Base-by-base conservation (phyloP, 768 basidiomycete genomes). In the Panaeolus cyanescens region DNA sequence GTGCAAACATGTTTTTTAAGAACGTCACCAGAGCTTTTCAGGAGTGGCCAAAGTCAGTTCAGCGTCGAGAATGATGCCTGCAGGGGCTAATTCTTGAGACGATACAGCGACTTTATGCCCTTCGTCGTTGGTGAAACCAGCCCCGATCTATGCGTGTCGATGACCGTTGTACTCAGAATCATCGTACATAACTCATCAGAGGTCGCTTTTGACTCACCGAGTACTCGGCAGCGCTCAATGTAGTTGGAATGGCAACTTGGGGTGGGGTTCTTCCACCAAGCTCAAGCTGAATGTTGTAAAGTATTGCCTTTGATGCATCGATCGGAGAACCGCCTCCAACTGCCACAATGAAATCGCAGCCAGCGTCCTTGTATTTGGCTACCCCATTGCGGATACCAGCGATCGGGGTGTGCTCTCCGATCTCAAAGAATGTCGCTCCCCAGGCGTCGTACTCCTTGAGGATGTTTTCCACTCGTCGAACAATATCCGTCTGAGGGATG, bases 181-280 rank as follows among this genome's bases (percentile, higher is more conserved):
- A 22, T 22, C 30, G 25, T 15, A 15, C 4, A 28, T 19, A 45
- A 15, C 33, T 39, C 4, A 17, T 37, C 19, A 30, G 55, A 8
- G 12, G 12, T 30, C 20, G 8, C 28, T n/a, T n/a, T n/a, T n/a
- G n/a, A 68, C 81, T 58, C 61, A 88, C 89, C 33, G 81, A 82
- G 69, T 90, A 91, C 68, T 91, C 91, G 8, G 90, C 90, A 1
- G 90, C 90, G 65, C 89, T 91, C 33, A 93, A 76, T 4, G 91
- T 92, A 6, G 92, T 94, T 0, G 92, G 92, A 60, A 93, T 87
- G 15, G 92, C 89, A 55, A 94, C 90, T 65, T 92, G 91, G 19
- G 74, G 79, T 54, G 84, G 72, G 54, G 80, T 85, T 4, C 74
- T 73, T 0, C 82, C 84, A 1, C 84, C 85, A 2, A 65, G 72